Percentiles rank a stretch among this genome's conserved stretches.
Evolutionary conservation across 805 yeast genomes (phyloP).

Genomic region (Spathaspora sp.): DNA sequence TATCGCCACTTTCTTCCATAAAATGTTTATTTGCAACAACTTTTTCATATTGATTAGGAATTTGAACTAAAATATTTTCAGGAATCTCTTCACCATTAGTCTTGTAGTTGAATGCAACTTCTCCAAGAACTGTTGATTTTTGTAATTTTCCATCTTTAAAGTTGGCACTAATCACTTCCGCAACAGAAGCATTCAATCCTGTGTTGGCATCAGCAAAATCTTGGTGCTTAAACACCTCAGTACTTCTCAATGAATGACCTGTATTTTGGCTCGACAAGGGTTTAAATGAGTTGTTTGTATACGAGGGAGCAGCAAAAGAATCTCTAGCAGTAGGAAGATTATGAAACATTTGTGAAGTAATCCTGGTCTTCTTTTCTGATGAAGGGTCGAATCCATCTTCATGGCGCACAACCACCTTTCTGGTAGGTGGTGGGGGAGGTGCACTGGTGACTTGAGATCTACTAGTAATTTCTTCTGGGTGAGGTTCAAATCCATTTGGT

Average conservation of each 20-base stretch:
- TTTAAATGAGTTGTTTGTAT: slow-evolving; percentile 14
- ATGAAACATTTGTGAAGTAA: slow-evolving; percentile 45
- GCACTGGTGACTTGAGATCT: slow-evolving; percentile 2
- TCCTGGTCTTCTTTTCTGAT: slow-evolving; percentile 21
- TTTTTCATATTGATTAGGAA: slow-evolving; percentile 49
- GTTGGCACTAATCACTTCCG: slow-evolving; percentile 78
- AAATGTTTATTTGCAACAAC: slow-evolving; percentile 39
- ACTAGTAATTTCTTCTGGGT: neutral
- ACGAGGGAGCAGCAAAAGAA: slow-evolving; percentile 17
- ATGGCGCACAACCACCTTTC: slow-evolving; percentile 40
- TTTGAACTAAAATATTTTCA: slow-evolving; percentile 26
- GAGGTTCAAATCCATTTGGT: slow-evolving; percentile 5
- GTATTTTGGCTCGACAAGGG: slow-evolving; percentile 31
- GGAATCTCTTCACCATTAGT: slow-evolving; percentile 6
- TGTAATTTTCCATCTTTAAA: slow-evolving; percentile 63
- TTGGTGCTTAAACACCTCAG: slow-evolving; percentile 21
- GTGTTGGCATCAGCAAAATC: slow-evolving; percentile 29
- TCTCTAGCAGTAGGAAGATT: slow-evolving; percentile 34
- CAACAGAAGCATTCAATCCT: slow-evolving; percentile 78
- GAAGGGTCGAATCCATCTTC: slow-evolving; percentile 10
- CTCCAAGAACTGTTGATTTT: slow-evolving; percentile 72
- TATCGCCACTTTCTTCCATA: slow-evolving; percentile 22
- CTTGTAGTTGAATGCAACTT: slow-evolving; percentile 72
- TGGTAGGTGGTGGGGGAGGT: slow-evolving; percentile 58
- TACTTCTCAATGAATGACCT: slow-evolving; percentile 28